These are phyloP conservation scores for Saccharomyces hybrid DNA, from an alignment of 1,139 yeast species.

Conservation along the genomic window DNA sequence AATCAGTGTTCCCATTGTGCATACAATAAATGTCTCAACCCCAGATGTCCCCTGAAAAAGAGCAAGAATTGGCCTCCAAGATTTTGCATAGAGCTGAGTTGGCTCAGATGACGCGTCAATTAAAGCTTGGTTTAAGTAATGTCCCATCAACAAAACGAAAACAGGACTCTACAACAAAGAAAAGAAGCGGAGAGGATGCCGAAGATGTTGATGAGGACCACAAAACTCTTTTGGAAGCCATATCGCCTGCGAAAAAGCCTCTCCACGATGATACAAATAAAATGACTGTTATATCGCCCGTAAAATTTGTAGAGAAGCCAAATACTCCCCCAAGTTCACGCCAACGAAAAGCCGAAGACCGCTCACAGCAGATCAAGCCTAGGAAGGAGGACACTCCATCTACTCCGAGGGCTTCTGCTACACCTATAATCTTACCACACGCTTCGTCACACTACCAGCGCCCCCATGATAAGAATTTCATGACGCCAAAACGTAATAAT, in stretches of 20 bases:
- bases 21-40: neutral
- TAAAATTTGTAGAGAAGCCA: conserved; percentile 1
- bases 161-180: conserved; percentile 4
- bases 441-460: neutral
- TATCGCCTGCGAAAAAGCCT: conserved; percentile 10
- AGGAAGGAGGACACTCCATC: conserved; percentile 1
- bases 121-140: conserved; percentile 28
- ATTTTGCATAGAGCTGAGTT: conserved; percentile 31
- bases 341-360: conserved; percentile 6
- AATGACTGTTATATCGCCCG: neutral
- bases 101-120: conserved; percentile 32
- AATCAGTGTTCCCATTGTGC: neutral
- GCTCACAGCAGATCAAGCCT: neutral
- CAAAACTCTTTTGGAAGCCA: conserved; percentile 8
- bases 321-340: conserved; percentile 5
- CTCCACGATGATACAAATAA: conserved; percentile 4
- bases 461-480: conserved; percentile 1
- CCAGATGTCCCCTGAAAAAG: conserved; percentile 22
- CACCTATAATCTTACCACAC: neutral
- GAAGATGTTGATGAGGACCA: conserved; percentile 8
- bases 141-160: conserved; percentile 18
- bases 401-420: conserved; percentile 3
- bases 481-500: conserved; percentile 10
- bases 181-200: neutral
- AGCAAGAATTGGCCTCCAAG: conserved; percentile 27